phyloP scores from a whole-genome alignment of 805 yeast genomes.

The Candida montana region DNA sequence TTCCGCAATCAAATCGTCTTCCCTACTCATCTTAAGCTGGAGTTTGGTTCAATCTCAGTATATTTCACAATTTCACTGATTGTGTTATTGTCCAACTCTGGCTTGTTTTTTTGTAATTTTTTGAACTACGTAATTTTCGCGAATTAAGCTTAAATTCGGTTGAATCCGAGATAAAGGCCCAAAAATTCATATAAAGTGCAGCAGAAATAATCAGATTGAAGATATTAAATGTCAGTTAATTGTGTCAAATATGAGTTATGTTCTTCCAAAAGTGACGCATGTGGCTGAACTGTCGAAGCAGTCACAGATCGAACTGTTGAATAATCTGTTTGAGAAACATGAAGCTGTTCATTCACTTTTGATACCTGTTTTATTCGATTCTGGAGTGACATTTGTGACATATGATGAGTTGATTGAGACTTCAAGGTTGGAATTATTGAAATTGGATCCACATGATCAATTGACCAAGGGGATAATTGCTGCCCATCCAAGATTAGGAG shows the following conservation, averaged over 20 bases:
- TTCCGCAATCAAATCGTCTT: conserved; percentile 60
- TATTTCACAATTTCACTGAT: too few relatives aligned
- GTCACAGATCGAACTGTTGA: conserved; percentile 37
- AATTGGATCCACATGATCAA: conserved; percentile 13
- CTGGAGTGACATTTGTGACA: conserved; percentile 2
- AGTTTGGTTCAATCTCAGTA: too few relatives aligned
- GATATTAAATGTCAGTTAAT: too few relatives aligned
- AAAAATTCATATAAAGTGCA: too few relatives aligned
- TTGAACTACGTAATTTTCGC: not conserved
- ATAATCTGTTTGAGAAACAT: conserved; percentile 26
- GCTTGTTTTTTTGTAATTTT: not conserved
- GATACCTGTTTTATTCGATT: conserved; percentile 11
- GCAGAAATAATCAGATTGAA: too few relatives aligned
- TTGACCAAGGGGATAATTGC: conserved; percentile 51
- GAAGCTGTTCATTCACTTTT: conserved; percentile 16
- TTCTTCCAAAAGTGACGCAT: conserved; percentile 29
- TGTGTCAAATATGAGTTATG: conserved; percentile 18
- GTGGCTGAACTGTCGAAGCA: conserved; percentile 20
- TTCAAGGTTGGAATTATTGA: conserved; percentile 11
- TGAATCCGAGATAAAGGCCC: not conserved
- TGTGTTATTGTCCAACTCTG: not conserved
- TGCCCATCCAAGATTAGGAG: conserved; percentile 90
- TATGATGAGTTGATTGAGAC: conserved; percentile 16
- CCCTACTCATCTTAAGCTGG: conserved; percentile 10
- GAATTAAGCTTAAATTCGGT: too few relatives aligned